phyloP scores from a whole-genome alignment of 208 protist species.

The Wallacemonas rigidus region DNA sequence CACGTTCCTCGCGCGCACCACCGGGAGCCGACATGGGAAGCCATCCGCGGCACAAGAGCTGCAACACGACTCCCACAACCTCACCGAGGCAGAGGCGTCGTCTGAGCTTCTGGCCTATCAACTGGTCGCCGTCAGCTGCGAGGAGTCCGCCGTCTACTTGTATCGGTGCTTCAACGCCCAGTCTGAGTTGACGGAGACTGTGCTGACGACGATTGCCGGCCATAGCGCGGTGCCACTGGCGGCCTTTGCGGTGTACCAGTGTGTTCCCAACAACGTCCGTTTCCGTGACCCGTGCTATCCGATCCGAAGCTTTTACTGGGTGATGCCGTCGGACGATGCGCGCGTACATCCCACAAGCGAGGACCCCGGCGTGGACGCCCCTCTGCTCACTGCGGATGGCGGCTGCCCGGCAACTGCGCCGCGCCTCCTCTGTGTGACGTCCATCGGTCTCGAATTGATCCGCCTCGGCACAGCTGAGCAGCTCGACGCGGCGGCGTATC shows the following conservation, averaged over 20 bases:
- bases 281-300: constrained; percentile 66
- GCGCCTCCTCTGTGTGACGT: constrained; percentile 46
- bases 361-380: too few relatives aligned
- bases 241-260: constrained; percentile 28
- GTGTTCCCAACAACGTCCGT: constrained; percentile 51
- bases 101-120: constrained; percentile 11
- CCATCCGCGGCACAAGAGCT: background rate
- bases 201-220: constrained; percentile 11
- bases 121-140: constrained; percentile 40
- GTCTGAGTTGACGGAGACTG: constrained; percentile 6
- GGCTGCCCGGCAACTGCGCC: background rate
- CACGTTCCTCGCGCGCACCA: constrained; percentile 5
- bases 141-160: constrained; percentile 28
- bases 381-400: background rate
- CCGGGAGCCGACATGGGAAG: background rate
- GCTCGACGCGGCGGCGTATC: background rate
- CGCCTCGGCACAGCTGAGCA: constrained; percentile 15
- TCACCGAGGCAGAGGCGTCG: background rate
- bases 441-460: constrained; percentile 56
- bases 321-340: constrained; percentile 9
- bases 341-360: background rate
- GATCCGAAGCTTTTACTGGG: constrained; percentile 51
- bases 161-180: constrained; percentile 21
- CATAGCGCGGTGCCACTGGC: background rate
- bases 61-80: background rate